Conservation (phyloP, 2,329 filamentous ascomycete species). For the Neopestalotiopsis clavispora region DNA sequence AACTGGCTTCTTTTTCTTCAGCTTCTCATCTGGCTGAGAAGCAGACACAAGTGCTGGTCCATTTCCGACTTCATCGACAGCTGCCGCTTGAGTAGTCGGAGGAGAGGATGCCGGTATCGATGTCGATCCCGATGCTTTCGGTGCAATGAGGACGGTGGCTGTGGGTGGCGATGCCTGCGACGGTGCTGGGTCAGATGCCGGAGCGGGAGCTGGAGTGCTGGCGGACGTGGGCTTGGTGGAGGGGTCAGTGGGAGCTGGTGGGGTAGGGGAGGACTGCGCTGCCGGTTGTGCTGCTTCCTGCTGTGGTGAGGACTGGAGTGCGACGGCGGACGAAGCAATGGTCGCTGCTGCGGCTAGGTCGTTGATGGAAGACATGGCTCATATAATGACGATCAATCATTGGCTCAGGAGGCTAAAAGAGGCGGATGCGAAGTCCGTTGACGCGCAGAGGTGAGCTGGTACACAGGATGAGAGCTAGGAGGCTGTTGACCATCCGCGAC, state of each 20-base stretch:
- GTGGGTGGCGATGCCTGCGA: background rate
- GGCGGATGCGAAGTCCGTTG: background rate
- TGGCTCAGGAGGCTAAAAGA: no score
- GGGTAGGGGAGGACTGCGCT: conserved; percentile 23
- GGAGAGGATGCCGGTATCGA: conserved; percentile 23
- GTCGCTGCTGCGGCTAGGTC: conserved; percentile 55
- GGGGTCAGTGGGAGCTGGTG: conserved; percentile 13
- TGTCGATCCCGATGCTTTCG: conserved; percentile 29
- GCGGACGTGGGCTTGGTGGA: background rate
- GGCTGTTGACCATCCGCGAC: background rate
- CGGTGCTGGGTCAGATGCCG: conserved; percentile 10
- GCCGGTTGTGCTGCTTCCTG: conserved; percentile 21
- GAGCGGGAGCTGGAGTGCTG: conserved; percentile 1
- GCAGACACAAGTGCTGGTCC: background rate
- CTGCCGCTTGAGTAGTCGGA: background rate
- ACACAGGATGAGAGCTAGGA: background rate
- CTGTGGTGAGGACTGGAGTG: conserved; percentile 29
- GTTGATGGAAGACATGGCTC: conserved; percentile 52
- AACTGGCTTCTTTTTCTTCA: conserved; percentile 30
- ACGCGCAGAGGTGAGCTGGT: background rate
- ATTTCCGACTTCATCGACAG: conserved; percentile 13
- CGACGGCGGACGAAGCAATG: conserved; percentile 43
- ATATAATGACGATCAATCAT: background rate
- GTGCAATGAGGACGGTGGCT: conserved; percentile 21
- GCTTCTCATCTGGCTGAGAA: conserved; percentile 10